Evolutionary conservation across 75 land plant genomes (phyloP).

Genomic region (Pinus albicaulis): DNA sequence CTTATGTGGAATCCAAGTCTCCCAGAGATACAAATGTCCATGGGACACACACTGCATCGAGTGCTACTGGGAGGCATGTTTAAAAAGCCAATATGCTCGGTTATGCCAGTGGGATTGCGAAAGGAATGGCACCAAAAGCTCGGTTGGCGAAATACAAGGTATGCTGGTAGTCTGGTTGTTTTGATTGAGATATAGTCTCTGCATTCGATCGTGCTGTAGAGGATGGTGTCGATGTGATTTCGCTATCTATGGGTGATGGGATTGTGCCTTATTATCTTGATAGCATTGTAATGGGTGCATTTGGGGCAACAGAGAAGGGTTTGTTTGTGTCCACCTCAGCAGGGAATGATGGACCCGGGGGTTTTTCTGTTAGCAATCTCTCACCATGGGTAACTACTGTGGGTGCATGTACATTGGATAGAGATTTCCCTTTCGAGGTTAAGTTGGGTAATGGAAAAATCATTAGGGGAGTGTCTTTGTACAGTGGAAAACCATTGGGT

Average conservation of each 20-base stretch:
- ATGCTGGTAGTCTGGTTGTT: conserved; percentile 91
- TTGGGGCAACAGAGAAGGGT: conserved; percentile 73
- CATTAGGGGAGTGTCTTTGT: conserved; percentile 57
- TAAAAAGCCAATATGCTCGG: conserved; percentile 63
- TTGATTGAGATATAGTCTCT: conserved; percentile 92
- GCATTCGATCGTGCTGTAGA: conserved; percentile 91
- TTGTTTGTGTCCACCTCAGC: conserved; percentile 90
- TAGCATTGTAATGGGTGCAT: conserved; percentile 88
- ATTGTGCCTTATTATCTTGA: conserved; percentile 85
- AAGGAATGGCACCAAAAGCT: conserved; percentile 82
- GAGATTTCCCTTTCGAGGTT: conserved; percentile 83
- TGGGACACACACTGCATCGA: conserved; percentile 84
- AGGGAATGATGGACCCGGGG: conserved; percentile 85
- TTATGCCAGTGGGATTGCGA: conserved; percentile 66
- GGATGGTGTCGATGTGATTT: conserved; percentile 93
- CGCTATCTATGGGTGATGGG: conserved; percentile 92
- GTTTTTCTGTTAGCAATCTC: conserved; percentile 80
- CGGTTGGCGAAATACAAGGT: conserved; percentile 93
- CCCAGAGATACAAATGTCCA: conserved; percentile 92
- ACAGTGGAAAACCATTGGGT: conserved; percentile 41
- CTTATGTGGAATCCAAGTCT: conserved; percentile 57
- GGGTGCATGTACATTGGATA: conserved; percentile 92
- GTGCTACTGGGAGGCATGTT: conserved; percentile 56
- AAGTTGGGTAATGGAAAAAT: conserved; percentile 63
- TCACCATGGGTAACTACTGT: conserved; percentile 95